phyloP scores from a whole-genome alignment of 805 yeast species.

The Candida easanensis region DNA sequence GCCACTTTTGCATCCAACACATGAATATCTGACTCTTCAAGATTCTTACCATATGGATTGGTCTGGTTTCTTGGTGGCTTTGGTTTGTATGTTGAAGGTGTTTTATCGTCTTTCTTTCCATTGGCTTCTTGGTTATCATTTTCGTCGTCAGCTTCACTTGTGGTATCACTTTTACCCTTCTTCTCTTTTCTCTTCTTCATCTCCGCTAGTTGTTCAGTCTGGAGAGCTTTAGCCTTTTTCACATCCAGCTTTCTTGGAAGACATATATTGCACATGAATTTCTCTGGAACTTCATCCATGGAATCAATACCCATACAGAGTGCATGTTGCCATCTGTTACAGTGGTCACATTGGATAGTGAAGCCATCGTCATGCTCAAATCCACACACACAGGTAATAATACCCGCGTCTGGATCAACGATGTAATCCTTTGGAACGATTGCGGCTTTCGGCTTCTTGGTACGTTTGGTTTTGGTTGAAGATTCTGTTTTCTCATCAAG shows the following conservation, averaged over 20 bases:
- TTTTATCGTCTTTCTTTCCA: slow-evolving; percentile 15
- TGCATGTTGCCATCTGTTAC: slow-evolving; percentile 94
- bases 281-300: slow-evolving; percentile 76
- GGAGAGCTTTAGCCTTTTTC: slow-evolving; percentile 40
- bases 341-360: slow-evolving; percentile 90
- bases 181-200: slow-evolving; percentile 18
- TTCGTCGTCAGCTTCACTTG: slow-evolving; percentile 6
- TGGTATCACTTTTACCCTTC: not conserved
- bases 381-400: slow-evolving; percentile 87
- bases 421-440: slow-evolving; percentile 37
- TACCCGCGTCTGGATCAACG: slow-evolving; percentile 79
- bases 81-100: slow-evolving; percentile 8
- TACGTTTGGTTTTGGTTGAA: not conserved
- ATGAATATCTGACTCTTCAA: slow-evolving; percentile 33
- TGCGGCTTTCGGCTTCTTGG: slow-evolving; percentile 11
- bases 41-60: slow-evolving; percentile 28
- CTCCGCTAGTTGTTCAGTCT: slow-evolving; percentile 27
- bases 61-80: slow-evolving; percentile 17
- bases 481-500: slow-evolving; percentile 7
- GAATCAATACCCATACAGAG: slow-evolving; percentile 78
- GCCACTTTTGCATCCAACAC: slow-evolving; percentile 36
- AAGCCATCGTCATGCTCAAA: slow-evolving; percentile 88
- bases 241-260: slow-evolving; percentile 49
- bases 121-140: slow-evolving; percentile 8
- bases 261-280: slow-evolving; percentile 77